Evolutionary conservation across 2,329 filamentous ascomycete species (phyloP), one percentile per base, ranked within the genome.

Genomic region (Sporothrix pseudoabietina): DNA sequence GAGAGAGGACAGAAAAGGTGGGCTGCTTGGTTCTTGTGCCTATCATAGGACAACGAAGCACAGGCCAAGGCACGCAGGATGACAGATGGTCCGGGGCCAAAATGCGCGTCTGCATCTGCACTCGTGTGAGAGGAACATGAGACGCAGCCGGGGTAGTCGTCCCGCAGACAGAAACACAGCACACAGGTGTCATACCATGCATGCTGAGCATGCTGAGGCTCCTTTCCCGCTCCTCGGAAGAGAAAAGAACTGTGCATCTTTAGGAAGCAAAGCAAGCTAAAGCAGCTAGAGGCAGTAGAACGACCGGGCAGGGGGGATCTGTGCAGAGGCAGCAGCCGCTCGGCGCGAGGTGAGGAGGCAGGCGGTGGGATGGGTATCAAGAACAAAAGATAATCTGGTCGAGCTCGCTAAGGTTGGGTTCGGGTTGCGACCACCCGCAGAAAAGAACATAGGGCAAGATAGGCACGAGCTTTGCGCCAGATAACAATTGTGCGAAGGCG

Each of bases 1-100:
- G 35, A 44, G 19, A 69, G 22, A 41, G 1, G n/a, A 35, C 12
- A 54, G 22, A 35, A 16, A 35, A 19, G 41, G 61, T 16, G 59
- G 65, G 61, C n/a, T 22, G 22, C 39, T n/a, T 22, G 22, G 39
- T 12, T 26, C n/a, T 41, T 39, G 61, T 66, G 65, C 19, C 52
- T 55, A 14, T 26, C 10, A 66, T 49, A 55, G 66, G 66, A 55
- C 30, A 30, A 16, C 16, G 44, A 54, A 54, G 66, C 44, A 69
- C 66, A 69, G 30, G 65, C 66, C 44, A 69, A 54, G 66, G 47
- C 47, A 41, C 47, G 26, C 30, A 69, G 26, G 66, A 69, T 69
- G 66, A 69, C 49, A 69, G 52, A 55, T 41, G 66, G 41, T 35
- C 68, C 5, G 52, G 52, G 52, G 32, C 47, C 66, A 55, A 55